phyloP scores from a whole-genome alignment of 805 yeast genomes.

The Priceomyces carsonii region DNA sequence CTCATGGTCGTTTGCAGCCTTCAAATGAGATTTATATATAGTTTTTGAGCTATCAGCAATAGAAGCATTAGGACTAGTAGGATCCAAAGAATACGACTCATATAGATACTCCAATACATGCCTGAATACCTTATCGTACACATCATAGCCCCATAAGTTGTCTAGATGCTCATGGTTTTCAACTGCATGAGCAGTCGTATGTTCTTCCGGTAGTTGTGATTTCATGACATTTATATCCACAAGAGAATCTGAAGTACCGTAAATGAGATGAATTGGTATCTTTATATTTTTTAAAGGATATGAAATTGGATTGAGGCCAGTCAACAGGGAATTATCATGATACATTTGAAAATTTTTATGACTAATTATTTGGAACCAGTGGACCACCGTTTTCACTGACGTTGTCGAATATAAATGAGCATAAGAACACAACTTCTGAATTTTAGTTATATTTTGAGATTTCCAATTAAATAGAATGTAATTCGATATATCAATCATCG shows the following conservation, averaged over 20 bases:
- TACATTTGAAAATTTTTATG: constrained; percentile 84
- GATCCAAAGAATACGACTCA: constrained; percentile 7
- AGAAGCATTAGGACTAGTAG: neutral
- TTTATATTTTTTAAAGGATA: constrained; percentile 41
- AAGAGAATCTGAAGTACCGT: constrained; percentile 78
- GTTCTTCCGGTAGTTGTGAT: constrained; percentile 58
- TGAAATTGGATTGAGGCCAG: constrained; percentile 34
- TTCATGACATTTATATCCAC: constrained; percentile 83
- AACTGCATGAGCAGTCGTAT: constrained; percentile 56
- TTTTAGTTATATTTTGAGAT: constrained; percentile 63
- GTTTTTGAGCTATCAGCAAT: neutral
- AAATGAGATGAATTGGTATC: constrained; percentile 74
- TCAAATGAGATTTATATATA: constrained; percentile 5
- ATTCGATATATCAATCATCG: constrained; percentile 71
- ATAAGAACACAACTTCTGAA: constrained; percentile 79
- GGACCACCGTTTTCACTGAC: constrained; percentile 89
- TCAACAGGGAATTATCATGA: constrained; percentile 49
- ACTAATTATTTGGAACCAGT: constrained; percentile 90
- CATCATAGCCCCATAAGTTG: constrained; percentile 81
- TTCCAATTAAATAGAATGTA: constrained; percentile 77
- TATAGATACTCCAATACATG: constrained; percentile 27
- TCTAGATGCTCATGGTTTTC: constrained; percentile 86
- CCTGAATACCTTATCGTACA: constrained; percentile 36
- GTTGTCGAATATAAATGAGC: constrained; percentile 90
- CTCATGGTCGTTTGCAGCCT: constrained; percentile 3